Conservation (phyloP, 495 filamentous ascomycete species). For the Aspergillus hancockii region DNA sequence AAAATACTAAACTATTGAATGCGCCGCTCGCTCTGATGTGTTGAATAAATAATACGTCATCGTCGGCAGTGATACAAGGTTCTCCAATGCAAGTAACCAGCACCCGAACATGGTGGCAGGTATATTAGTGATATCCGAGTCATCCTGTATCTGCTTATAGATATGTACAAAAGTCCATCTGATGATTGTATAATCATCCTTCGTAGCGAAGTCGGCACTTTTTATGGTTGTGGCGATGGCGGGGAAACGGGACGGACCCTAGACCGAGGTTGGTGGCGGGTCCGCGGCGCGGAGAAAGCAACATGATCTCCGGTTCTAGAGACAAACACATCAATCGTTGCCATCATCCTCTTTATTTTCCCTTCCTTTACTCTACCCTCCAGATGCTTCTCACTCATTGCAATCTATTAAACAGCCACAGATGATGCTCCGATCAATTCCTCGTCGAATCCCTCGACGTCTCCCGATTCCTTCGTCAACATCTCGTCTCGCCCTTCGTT, state of each 20-base stretch:
- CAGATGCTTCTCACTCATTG: background rate
- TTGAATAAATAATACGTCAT: too few relatives aligned
- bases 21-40: too few relatives aligned
- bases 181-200: too few relatives aligned
- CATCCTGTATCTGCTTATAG: too few relatives aligned
- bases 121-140: too few relatives aligned
- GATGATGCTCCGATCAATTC: constrained; percentile 39
- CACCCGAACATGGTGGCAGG: too few relatives aligned
- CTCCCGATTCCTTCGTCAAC: constrained; percentile 22
- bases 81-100: too few relatives aligned
- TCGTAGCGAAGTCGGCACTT: constrained; percentile 1
- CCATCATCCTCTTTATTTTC: background rate
- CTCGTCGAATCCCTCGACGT: constrained; percentile 39
- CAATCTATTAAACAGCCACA: background rate
- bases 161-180: too few relatives aligned
- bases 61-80: too few relatives aligned
- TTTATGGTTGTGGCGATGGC: background rate
- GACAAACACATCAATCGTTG: background rate
- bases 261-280: constrained; percentile 4
- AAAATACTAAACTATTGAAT: too few relatives aligned
- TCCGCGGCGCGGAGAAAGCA: constrained; percentile 1
- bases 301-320: background rate
- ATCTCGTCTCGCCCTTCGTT: constrained; percentile 33
- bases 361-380: background rate
- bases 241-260: constrained; percentile 8